These are phyloP conservation scores for Vicia villosa DNA, from an alignment of 306 rosid species.

Conservation along the genomic window DNA sequence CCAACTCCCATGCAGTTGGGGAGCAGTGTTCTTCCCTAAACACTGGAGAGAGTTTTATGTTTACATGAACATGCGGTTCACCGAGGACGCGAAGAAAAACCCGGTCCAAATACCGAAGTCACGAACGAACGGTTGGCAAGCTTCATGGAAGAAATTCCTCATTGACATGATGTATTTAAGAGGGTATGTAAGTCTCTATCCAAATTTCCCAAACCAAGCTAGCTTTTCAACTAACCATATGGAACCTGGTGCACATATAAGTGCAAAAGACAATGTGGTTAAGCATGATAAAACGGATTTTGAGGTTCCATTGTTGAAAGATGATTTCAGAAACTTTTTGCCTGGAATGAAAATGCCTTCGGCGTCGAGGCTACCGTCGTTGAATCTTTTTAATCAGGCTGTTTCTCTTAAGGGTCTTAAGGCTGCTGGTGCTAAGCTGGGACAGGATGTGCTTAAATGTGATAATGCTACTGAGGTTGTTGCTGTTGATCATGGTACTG, in stretches of 20 bases:
- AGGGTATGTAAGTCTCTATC: constrained; percentile 92
- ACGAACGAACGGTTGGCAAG: constrained; percentile 98
- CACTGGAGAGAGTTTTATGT: constrained; percentile 98
- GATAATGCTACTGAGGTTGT: constrained; percentile 76
- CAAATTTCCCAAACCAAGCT: constrained; percentile 86
- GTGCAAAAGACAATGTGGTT: constrained; percentile 80
- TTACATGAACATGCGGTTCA: constrained; percentile 90
- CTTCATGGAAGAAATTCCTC: constrained; percentile 96
- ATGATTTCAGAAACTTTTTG: constrained; percentile 59
- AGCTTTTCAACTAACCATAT: constrained; percentile 96
- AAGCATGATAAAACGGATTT: constrained; percentile 79
- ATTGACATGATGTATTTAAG: constrained; percentile 98
- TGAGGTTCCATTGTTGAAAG: constrained; percentile 84
- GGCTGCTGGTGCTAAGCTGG: constrained; percentile 88
- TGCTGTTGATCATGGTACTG: constrained; percentile 69
- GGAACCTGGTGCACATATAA: constrained; percentile 99
- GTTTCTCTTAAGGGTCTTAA: constrained; percentile 85
- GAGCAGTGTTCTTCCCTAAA: constrained; percentile 96
- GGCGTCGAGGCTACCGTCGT: constrained; percentile 74
- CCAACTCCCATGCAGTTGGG: constrained; percentile 96
- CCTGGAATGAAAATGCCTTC: constrained; percentile 80
- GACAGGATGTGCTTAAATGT: constrained; percentile 85
- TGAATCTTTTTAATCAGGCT: constrained; percentile 85
- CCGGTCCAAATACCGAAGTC: constrained; percentile 95
- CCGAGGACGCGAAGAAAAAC: constrained; percentile 77